Percentiles rank a stretch among this genome's conserved stretches.
Conservation (phyloP, 257 asterid genomes). For the Jaltomata sinuosa region DNA sequence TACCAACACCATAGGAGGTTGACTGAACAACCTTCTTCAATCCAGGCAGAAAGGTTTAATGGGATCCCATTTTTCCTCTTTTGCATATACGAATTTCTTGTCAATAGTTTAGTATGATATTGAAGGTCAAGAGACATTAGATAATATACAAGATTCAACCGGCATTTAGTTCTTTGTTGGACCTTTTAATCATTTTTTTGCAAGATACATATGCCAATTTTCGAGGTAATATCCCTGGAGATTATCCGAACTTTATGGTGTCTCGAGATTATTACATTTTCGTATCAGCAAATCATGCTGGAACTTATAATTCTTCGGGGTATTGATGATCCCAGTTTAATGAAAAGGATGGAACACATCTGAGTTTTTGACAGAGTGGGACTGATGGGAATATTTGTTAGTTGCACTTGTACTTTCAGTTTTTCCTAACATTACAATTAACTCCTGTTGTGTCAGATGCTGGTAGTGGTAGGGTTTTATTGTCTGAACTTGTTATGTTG, state of each 20-base stretch:
- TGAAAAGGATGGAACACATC: neutral
- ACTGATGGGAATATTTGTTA: neutral
- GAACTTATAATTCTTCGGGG: neutral
- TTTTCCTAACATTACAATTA: neutral
- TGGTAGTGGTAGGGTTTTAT: neutral
- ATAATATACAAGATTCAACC: neutral
- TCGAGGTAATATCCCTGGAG: neutral
- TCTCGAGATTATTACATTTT: neutral
- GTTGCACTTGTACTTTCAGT: neutral
- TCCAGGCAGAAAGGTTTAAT: neutral
- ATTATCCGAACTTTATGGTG: neutral
- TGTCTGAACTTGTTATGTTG: neutral
- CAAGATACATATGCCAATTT: neutral
- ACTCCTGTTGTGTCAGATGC: neutral
- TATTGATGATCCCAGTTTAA: neutral
- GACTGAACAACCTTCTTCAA: neutral
- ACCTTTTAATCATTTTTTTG: neutral
- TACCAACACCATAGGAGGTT: constrained; percentile 14
- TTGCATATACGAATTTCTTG: neutral
- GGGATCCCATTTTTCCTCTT: constrained; percentile 11
- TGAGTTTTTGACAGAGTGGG: neutral
- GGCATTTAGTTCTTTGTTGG: neutral
- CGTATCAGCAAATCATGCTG: neutral
- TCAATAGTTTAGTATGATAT: neutral
- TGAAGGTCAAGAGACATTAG: neutral